Conservation (phyloP, 495 filamentous ascomycete genomes). For the Penicillium dipodomyicola region DNA sequence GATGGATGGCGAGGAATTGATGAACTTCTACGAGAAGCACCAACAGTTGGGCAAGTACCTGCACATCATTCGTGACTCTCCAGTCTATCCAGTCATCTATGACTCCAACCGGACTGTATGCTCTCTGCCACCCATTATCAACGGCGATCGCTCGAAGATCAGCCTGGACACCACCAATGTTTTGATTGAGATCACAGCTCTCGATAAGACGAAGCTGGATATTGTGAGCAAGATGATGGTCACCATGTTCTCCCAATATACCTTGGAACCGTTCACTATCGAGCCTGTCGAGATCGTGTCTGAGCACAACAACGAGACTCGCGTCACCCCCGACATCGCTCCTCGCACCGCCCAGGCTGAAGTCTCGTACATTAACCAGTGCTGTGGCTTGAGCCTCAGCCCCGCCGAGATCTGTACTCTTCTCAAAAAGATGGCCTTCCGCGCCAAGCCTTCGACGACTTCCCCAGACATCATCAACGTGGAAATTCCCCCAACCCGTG, state of each 20-base stretch:
- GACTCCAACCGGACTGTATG: constrained; percentile 85
- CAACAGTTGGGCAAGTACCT: constrained; percentile 78
- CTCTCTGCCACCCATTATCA: constrained; percentile 96
- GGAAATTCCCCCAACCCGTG: constrained; percentile 79
- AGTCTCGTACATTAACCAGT: constrained; percentile 87
- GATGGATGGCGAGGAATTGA: constrained; percentile 85
- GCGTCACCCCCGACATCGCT: constrained; percentile 74
- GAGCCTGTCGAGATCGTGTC: constrained; percentile 92
- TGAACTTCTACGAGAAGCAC: constrained; percentile 94
- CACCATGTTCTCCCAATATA: constrained; percentile 95
- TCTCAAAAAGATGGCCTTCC: constrained; percentile 82
- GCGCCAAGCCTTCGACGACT: constrained; percentile 64
- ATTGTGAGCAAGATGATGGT: constrained; percentile 94
- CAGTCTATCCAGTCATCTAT: constrained; percentile 95
- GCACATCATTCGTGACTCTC: constrained; percentile 88
- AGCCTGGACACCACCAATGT: constrained; percentile 83
- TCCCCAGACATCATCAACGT: constrained; percentile 70
- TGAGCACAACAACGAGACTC: constrained; percentile 79
- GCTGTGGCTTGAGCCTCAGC: constrained; percentile 75
- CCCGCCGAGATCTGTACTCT: constrained; percentile 69
- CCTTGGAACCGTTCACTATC: constrained; percentile 81
- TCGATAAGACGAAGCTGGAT: constrained; percentile 93
- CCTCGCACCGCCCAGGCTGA: constrained; percentile 76
- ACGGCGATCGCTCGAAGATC: constrained; percentile 95
- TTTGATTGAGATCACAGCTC: constrained; percentile 97